Conservation (phyloP, 2,329 filamentous ascomycete species). For the Phyllosticta ampelicida region DNA sequence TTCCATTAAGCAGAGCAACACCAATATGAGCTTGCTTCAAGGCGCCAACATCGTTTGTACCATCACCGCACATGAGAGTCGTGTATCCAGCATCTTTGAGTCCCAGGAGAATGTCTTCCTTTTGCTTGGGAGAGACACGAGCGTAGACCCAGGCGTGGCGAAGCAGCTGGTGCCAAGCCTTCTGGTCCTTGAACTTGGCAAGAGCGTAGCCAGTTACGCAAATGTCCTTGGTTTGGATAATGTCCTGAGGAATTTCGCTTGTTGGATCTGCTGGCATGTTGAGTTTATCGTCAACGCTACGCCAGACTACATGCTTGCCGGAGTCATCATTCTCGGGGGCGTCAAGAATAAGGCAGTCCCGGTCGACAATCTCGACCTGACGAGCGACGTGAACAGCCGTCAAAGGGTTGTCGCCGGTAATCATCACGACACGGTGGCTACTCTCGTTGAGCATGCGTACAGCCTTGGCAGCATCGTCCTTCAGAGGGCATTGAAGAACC, state of each 20-base stretch:
- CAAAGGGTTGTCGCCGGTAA: slow-evolving; percentile 94
- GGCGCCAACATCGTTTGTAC: slow-evolving; percentile 95
- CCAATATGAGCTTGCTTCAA: slow-evolving; percentile 97
- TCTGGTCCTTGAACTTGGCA: slow-evolving; percentile 73
- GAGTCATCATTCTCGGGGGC: slow-evolving; percentile 81
- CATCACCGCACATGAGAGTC: slow-evolving; percentile 96
- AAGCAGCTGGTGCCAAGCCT: slow-evolving; percentile 65
- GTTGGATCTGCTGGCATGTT: slow-evolving; percentile 77
- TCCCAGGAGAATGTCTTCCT: slow-evolving; percentile 95
- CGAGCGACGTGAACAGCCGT: slow-evolving; percentile 92
- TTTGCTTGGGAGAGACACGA: slow-evolving; percentile 95
- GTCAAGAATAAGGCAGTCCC: slow-evolving; percentile 88
- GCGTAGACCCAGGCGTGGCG: slow-evolving; percentile 96
- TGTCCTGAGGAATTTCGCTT: slow-evolving; percentile 67
- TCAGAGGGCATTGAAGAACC: slow-evolving; percentile 88
- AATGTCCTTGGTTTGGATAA: slow-evolving; percentile 77
- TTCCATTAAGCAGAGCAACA: slow-evolving; percentile 90
- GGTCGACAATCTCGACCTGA: slow-evolving; percentile 94
- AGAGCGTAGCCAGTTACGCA: slow-evolving; percentile 94
- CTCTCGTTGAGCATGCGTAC: slow-evolving; percentile 98
- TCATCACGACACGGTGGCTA: slow-evolving; percentile 97
- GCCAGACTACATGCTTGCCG: slow-evolving; percentile 79
- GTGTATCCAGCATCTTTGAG: slow-evolving; percentile 96
- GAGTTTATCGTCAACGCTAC: slow-evolving; percentile 82
- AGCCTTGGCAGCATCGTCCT: slow-evolving; percentile 88